Percentiles rank a stretch among this genome's conserved stretches.
These are phyloP conservation scores for Arxiozyma telluris DNA, from an alignment of 1,139 yeast genomes.

Conservation along the genomic window DNA sequence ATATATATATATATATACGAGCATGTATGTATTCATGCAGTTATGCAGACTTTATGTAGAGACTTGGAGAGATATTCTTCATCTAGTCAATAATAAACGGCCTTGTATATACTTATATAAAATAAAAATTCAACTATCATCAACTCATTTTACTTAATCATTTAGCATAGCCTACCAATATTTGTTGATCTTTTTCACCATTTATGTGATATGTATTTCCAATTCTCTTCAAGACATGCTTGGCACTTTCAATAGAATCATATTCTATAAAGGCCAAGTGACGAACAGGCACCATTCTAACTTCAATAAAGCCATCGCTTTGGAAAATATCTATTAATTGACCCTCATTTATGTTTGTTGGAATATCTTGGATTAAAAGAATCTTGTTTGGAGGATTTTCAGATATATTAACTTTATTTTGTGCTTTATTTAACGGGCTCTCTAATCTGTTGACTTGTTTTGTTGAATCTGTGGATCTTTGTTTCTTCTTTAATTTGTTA, in stretches of 20 bases:
- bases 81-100: not conserved
- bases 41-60: no score
- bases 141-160: not conserved
- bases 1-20: not conserved
- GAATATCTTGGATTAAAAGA: constrained; percentile 59
- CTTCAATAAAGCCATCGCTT: constrained; percentile 48
- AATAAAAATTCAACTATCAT: not conserved
- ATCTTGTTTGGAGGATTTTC: constrained; percentile 57
- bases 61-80: not conserved
- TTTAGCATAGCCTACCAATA: constrained; percentile 26
- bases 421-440: not conserved
- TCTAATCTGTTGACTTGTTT: not conserved
- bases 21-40: no score
- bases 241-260: constrained; percentile 44
- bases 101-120: not conserved
- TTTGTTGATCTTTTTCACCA: constrained; percentile 4
- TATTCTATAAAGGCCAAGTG: constrained; percentile 78
- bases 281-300: constrained; percentile 58
- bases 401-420: constrained; percentile 1
- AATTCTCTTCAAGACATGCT: constrained; percentile 35
- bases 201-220: constrained; percentile 28
- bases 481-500: not conserved
- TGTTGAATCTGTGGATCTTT: not conserved
- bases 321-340: constrained; percentile 34
- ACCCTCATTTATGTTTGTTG: constrained; percentile 38